Conservation (phyloP, 352 stramenopile genomes). For the Phytopythium cucurbitacearum region DNA sequence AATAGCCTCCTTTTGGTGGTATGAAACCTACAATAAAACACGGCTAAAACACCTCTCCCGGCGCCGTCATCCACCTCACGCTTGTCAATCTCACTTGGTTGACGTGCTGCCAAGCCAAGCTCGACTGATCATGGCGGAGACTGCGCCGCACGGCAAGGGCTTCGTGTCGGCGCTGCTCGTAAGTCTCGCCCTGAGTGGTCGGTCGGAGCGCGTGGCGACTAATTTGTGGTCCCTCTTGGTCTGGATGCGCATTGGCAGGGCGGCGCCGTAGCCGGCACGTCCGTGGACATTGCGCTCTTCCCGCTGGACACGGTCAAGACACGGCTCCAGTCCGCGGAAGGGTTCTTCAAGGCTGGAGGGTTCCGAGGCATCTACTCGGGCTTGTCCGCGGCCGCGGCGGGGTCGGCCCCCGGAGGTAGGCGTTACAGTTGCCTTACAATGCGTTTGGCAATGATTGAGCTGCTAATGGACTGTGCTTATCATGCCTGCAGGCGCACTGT, state of each 20-base stretch:
- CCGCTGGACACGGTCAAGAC: conserved; percentile 99
- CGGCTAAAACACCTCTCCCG: not conserved
- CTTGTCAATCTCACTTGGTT: conserved; percentile 2
- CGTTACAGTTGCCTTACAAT: conserved; percentile 3
- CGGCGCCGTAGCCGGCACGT: conserved; percentile 94
- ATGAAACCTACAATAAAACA: too few species aligned
- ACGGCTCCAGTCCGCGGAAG: conserved; percentile 93
- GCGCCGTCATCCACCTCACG: conserved; percentile 3
- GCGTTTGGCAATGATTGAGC: not conserved
- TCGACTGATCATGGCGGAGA: conserved; percentile 16
- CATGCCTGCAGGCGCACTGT: conserved; percentile 62
- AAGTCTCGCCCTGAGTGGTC: not conserved
- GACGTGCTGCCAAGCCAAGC: conserved; percentile 8
- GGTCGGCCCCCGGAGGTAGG: conserved; percentile 87
- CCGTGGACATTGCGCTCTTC: conserved; percentile 98
- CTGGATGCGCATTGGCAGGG: conserved; percentile 28
- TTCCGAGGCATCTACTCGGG: conserved; percentile 94
- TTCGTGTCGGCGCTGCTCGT: conserved; percentile 71
- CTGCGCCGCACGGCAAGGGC: conserved; percentile 32
- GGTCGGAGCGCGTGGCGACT: not conserved
- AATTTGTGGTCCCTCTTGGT: not conserved
- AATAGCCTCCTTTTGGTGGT: too few species aligned
- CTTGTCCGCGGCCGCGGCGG: conserved; percentile 86
- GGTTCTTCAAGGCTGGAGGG: conserved; percentile 96
- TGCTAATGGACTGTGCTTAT: not conserved